Base-by-base conservation (phyloP, 169 alveolate species). In the Plasmodium malariae region DNA sequence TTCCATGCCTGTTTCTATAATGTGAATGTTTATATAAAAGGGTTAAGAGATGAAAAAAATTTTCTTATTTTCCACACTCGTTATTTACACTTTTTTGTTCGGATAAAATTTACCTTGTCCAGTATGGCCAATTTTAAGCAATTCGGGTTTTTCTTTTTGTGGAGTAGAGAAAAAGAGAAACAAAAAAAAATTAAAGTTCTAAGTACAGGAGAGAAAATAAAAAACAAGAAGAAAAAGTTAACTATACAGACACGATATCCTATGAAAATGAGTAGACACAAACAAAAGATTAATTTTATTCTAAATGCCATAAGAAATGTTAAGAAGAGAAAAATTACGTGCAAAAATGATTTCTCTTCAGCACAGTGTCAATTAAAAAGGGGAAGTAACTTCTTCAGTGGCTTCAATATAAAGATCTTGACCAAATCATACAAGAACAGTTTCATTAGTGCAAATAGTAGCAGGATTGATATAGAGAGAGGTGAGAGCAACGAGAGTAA, bases 11-110 rank as follows among this genome's bases (percentile, higher is more conserved):
- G 32, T n/a, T 30, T 63, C 14, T 63, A 12, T 63, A 12, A 30
- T 63, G 14, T 63, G 0, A 63, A 63, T 30, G 24, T 63, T 30
- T 63, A 63, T 63, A 14, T 63, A 63, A 63, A 17, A 32, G 28
- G 49, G 17, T 30, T 26, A 34, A 63, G 12, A 34, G 30, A 63
- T 4, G 32, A 63, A 63, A n/a, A 63, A 0, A 63, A 63, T 26
- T 14, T 30, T 63, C 49, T 63, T 30, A 30, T 63, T 19, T 28
- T 63, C 32, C 49, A 12, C 21, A 12, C 51, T 1, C 26, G 32
- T n/a, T 63, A 30, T 34, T 3, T 63, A 28, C 9, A 19, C n/a
- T 30, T 59, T 59, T 0, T 21, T 5, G 12, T 6, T 59, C 28
- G 26, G 14, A 24, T 59, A 24, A 59, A 2, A 26, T 24, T 21